Conservation (phyloP, 2,329 filamentous ascomycete genomes). For the Ascochyta viciae-villosae region DNA sequence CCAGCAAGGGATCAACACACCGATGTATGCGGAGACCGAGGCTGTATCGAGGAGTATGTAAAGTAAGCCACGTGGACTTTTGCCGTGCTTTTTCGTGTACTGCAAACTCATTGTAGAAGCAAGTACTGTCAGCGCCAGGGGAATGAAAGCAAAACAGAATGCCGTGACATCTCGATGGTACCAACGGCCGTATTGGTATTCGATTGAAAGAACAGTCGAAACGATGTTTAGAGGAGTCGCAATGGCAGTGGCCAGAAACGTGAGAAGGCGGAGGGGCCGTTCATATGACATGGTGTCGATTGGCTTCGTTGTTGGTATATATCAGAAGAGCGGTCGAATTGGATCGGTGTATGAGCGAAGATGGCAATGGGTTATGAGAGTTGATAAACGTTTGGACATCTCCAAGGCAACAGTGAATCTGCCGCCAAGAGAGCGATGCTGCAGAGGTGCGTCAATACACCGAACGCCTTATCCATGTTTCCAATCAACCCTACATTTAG, state of each 20-base stretch:
- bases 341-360: neutral
- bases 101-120: slow-evolving; percentile 2
- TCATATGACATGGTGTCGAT: neutral
- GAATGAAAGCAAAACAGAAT: slow-evolving; percentile 15
- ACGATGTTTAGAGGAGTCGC: slow-evolving; percentile 7
- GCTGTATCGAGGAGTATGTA: slow-evolving; percentile 4
- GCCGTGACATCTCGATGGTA: neutral
- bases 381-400: slow-evolving; percentile 6
- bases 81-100: slow-evolving; percentile 13
- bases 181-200: neutral
- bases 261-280: slow-evolving; percentile 12
- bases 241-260: slow-evolving; percentile 10
- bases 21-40: slow-evolving; percentile 1
- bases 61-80: neutral
- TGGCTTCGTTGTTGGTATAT: slow-evolving; percentile 2
- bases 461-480: slow-evolving; percentile 7
- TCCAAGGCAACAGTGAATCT: slow-evolving; percentile 15
- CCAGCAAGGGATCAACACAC: slow-evolving; percentile 8
- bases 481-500: slow-evolving; percentile 5
- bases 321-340: neutral
- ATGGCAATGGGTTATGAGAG: neutral
- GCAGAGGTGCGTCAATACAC: slow-evolving; percentile 1
- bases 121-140: slow-evolving; percentile 6
- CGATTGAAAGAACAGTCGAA: slow-evolving; percentile 3
- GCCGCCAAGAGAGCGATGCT: slow-evolving; percentile 8